These are phyloP conservation scores for Acacia confusa DNA, from an alignment of 306 rosid species.

Conservation along the genomic window DNA sequence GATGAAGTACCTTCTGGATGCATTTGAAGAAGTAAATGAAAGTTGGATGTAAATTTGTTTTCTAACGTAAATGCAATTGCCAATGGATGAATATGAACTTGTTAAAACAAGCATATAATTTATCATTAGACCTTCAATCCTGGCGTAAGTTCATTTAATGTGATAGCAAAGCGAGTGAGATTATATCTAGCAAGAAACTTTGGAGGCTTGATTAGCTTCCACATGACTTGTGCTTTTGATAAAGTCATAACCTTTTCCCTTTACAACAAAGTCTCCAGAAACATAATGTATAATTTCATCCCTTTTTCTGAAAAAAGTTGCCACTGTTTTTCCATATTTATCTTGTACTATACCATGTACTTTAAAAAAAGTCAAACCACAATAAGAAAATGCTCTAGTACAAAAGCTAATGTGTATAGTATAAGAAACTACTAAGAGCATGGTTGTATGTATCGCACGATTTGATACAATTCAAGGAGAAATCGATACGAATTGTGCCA, in stretches of 20 bases:
- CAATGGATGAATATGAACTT: too few relatives aligned
- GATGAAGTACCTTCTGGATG: too few relatives aligned
- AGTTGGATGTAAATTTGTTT: too few relatives aligned
- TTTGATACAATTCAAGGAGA: too few relatives aligned
- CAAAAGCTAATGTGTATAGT: too few relatives aligned
- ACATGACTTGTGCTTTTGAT: slow-evolving; percentile 65
- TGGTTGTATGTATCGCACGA: too few relatives aligned
- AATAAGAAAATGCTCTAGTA: too few relatives aligned
- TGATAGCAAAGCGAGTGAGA: slow-evolving; percentile 81
- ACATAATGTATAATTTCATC: slow-evolving; percentile 88
- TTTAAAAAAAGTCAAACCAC: slow-evolving; percentile 35
- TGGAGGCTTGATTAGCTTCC: slow-evolving; percentile 90
- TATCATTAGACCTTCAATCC: slow-evolving; percentile 37
- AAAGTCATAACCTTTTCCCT: slow-evolving; percentile 70
- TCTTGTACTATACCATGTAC: slow-evolving; percentile 88
- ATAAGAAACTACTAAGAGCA: too few relatives aligned
- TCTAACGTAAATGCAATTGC: too few relatives aligned
- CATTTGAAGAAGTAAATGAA: too few relatives aligned
- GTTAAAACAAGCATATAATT: too few relatives aligned
- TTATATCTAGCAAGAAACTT: slow-evolving; percentile 77
- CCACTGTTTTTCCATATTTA: slow-evolving; percentile 74
- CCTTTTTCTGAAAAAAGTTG: slow-evolving; percentile 87
- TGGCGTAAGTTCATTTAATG: slow-evolving; percentile 79
- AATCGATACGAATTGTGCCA: too few relatives aligned
- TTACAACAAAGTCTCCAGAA: slow-evolving; percentile 71